A percentile compares a stretch with the other conserved stretches of the same genome.
phyloP scores from a whole-genome alignment of 768 basidiomycete species.

The Suillus luteus region DNA sequence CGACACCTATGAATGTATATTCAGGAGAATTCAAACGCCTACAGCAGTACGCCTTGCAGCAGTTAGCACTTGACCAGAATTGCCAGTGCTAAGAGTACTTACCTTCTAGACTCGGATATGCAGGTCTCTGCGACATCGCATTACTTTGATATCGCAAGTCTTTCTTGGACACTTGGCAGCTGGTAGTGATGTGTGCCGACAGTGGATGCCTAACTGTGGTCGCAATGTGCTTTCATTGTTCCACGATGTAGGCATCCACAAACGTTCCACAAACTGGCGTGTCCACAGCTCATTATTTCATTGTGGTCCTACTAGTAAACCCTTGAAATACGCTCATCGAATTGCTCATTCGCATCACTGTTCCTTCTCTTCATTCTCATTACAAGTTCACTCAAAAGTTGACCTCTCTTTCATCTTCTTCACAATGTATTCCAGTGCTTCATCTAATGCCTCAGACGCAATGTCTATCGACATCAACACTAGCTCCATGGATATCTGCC shows the following conservation, averaged over 20 bases:
- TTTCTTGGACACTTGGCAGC: background rate
- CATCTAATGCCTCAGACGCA: background rate
- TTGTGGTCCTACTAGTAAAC: background rate
- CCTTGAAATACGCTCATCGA: background rate
- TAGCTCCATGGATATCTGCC: no score
- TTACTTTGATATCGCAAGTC: background rate
- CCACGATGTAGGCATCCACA: background rate
- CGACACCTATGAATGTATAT: conserved; percentile 21
- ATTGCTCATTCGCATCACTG: background rate
- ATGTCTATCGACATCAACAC: no score
- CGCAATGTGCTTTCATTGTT: background rate
- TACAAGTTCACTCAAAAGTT: conserved; percentile 10
- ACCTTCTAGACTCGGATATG: background rate
- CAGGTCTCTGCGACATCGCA: background rate
- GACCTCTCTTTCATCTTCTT: conserved; percentile 8
- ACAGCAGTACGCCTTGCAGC: background rate
- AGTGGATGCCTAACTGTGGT: no score
- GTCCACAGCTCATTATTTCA: conserved; percentile 12
- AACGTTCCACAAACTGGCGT: background rate
- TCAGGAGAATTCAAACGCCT: background rate
- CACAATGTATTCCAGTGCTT: background rate
- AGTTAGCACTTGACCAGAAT: background rate
- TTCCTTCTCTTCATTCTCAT: no score
- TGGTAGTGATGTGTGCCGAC: background rate
- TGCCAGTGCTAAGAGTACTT: background rate